Evolutionary conservation across 129 eudicot genomes (phyloP).

Genomic region (Centrapalus pauciflorus): DNA sequence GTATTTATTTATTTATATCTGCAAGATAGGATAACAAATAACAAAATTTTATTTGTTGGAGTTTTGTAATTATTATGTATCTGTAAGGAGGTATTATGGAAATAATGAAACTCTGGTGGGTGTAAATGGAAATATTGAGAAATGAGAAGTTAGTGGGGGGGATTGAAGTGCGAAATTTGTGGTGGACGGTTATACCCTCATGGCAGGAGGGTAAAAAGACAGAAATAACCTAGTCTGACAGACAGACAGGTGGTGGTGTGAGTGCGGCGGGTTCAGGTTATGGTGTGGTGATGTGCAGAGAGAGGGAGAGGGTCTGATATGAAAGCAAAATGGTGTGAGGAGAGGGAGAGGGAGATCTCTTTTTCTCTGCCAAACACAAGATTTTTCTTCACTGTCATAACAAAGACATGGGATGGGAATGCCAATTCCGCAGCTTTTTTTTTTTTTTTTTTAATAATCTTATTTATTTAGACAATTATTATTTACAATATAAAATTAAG

Average conservation of each 20-base stretch:
- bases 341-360: conserved; percentile 8
- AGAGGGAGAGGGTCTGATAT: conserved; percentile 8
- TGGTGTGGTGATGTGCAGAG: conserved; percentile 27
- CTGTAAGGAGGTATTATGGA: not conserved
- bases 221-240: conserved; percentile 3
- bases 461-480: too few species aligned
- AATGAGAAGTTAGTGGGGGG: conserved; percentile 11
- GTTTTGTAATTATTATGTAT: too few species aligned
- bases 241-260: conserved; percentile 12
- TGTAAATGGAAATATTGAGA: not conserved
- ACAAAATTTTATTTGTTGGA: too few species aligned
- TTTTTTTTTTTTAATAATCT: too few species aligned
- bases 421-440: not conserved
- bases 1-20: too few species aligned
- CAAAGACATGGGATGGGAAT: conserved; percentile 20
- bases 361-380: conserved; percentile 14
- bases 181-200: conserved; percentile 28
- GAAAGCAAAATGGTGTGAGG: conserved; percentile 21
- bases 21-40: too few species aligned
- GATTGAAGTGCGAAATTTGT: conserved; percentile 15
- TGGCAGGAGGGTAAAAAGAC: not conserved
- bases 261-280: conserved; percentile 30
- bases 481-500: too few species aligned
- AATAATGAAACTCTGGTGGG: not conserved
- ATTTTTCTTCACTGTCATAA: conserved; percentile 22